Base-by-base conservation (phyloP, 345 rosid species). In the Erysimum cheiranthoides region DNA sequence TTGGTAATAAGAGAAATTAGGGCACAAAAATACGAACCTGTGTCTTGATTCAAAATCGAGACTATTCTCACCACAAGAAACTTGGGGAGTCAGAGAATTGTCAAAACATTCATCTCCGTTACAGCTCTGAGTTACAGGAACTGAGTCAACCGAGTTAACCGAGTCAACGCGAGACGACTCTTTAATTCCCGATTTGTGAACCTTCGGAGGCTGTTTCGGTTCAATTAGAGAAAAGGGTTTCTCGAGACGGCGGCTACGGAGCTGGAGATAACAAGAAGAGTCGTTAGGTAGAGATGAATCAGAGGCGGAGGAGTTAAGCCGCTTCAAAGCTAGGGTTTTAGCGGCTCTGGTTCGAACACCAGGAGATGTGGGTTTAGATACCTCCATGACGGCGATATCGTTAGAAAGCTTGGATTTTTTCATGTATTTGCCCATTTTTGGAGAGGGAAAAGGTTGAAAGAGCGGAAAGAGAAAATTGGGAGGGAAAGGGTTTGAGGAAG, bases 191-290 rank as follows among this genome's bases (percentile, higher is more conserved):
- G 75, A 38, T 31, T 62, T 63, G 0, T 3, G 66, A 6, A 5
- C 42, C 27, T 57, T 79, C 11, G 16, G 51, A 4, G n/a, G 74
- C 25, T 65, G 80, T 2, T 57, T 82, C 43, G 61, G 38, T 14
- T 73, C 70, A 51, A 21, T 30, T 4, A 73, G 67, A 0, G 57
- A 40, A 2, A 49, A 73, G n/a, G 80, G 84, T 45, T 87, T 89
- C 75, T 82, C 85, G 64, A 89, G 84, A 59, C 87, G 89, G 69
- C 84, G 89, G 79, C 87, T 89, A 25, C 93, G 78, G 69, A 89
- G 93, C 87, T 89, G 84, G 28, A 89, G 89, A 74, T 84, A 86
- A 50, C 75, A 80, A 31, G 93, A 84, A 14, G 89, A 78, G 50
- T 63, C 61, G 5, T 17, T 68, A 0, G 68, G 35, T 9, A 67